These are phyloP conservation scores for Bipolaris victoriae DNA, from an alignment of 2,329 filamentous ascomycete genomes.

Conservation along the genomic window DNA sequence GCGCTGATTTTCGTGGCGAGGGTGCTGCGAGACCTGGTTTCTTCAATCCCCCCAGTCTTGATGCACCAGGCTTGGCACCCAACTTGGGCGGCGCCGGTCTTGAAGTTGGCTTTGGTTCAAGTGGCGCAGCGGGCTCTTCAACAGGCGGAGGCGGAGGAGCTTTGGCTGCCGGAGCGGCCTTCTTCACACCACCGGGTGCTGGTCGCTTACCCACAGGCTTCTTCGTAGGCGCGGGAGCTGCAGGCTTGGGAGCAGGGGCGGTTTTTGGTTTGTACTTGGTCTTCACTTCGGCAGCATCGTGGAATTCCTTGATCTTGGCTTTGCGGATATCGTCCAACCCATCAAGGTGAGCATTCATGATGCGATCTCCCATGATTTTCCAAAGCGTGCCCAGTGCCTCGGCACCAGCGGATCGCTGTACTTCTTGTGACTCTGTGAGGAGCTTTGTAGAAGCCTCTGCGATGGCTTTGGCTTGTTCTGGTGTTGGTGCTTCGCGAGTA, in stretches of 20 bases:
- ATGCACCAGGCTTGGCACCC: slow-evolving; percentile 49
- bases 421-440: slow-evolving; percentile 85
- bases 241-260: slow-evolving; percentile 62
- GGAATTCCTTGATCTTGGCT: slow-evolving; percentile 93
- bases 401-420: slow-evolving; percentile 83
- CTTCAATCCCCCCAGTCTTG: slow-evolving; percentile 50
- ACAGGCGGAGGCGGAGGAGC: slow-evolving; percentile 48
- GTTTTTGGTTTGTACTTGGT: slow-evolving; percentile 93
- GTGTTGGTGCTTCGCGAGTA: slow-evolving; percentile 81
- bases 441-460: slow-evolving; percentile 91
- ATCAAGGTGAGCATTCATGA: slow-evolving; percentile 90
- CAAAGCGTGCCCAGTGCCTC: slow-evolving; percentile 93
- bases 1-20: slow-evolving; percentile 52
- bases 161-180: slow-evolving; percentile 52
- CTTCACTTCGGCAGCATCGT: slow-evolving; percentile 80
- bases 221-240: slow-evolving; percentile 56
- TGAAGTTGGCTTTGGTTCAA: slow-evolving; percentile 65
- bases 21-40: slow-evolving; percentile 52
- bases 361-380: slow-evolving; percentile 97
- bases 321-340: slow-evolving; percentile 95
- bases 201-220: slow-evolving; percentile 58
- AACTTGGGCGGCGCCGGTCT: slow-evolving; percentile 54
- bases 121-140: slow-evolving; percentile 59
- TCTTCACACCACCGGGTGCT: slow-evolving; percentile 58
- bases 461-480: slow-evolving; percentile 81